phyloP scores from a whole-genome alignment of 1,284 basidiomycete genomes.

The Cerrena zonata region DNA sequence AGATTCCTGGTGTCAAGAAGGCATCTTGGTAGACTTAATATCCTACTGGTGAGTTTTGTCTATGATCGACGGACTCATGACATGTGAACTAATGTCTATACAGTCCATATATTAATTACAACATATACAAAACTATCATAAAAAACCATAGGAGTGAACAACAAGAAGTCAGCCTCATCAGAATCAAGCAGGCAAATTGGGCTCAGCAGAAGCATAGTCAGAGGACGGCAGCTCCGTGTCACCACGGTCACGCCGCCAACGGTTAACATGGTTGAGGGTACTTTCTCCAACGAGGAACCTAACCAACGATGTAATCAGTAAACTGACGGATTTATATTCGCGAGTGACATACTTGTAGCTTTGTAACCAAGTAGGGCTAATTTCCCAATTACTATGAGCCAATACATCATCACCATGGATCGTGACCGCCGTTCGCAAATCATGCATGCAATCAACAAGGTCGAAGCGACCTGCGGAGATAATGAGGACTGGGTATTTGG shows the following conservation, averaged over 20 bases:
- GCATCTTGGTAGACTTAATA: constrained; percentile 70
- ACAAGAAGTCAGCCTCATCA: background rate
- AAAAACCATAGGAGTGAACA: background rate
- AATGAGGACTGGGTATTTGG: constrained; percentile 11
- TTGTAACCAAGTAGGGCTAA: constrained; percentile 74
- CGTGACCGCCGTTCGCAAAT: constrained; percentile 59
- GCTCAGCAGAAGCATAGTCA: constrained; percentile 32
- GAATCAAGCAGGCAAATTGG: background rate
- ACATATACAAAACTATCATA: constrained; percentile 1
- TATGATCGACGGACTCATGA: no score
- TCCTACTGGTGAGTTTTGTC: no score
- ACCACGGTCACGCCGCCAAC: constrained; percentile 72
- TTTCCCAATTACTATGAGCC: constrained; percentile 83
- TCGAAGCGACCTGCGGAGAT: constrained; percentile 69
- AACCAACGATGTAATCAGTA: constrained; percentile 5
- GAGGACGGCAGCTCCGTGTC: constrained; percentile 55
- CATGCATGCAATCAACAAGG: constrained; percentile 69
- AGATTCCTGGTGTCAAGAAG: constrained; percentile 83
- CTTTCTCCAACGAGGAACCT: constrained; percentile 69
- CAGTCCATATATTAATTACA: constrained; percentile 5
- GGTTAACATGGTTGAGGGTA: constrained; percentile 61
- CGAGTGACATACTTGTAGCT: constrained; percentile 67
- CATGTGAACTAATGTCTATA: no score
- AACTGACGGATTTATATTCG: background rate
- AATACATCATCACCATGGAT: constrained; percentile 87